A percentile compares a stretch with the other conserved stretches of the same genome.
Conservation (phyloP, 345 rosid species). For the Physaria fendleri region DNA sequence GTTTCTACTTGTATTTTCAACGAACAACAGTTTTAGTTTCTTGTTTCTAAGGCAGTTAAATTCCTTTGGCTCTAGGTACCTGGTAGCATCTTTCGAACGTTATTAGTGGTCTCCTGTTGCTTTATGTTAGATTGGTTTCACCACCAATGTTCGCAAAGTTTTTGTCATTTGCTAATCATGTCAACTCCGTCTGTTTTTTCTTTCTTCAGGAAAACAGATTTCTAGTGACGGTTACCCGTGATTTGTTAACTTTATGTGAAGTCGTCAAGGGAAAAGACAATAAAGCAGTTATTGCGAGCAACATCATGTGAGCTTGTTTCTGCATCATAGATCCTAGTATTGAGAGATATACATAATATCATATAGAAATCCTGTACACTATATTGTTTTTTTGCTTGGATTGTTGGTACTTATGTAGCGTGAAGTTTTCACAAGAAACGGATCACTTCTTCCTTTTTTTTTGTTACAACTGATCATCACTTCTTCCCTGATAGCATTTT, state of each 20-base stretch:
- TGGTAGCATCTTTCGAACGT: not conserved
- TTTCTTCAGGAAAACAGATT: constrained; percentile 85
- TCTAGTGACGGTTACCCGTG: constrained; percentile 95
- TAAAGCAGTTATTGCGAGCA: constrained; percentile 98
- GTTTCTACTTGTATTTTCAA: constrained; percentile 5
- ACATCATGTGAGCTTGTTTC: constrained; percentile 71
- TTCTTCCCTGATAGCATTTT: constrained; percentile 4
- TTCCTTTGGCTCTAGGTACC: not conserved
- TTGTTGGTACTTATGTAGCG: not conserved
- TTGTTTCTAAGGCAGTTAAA: constrained; percentile 6
- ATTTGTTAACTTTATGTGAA: constrained; percentile 87
- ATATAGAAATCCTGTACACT: not conserved
- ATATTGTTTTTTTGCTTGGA: not conserved
- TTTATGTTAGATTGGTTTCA: not conserved
- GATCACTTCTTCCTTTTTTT: not conserved
- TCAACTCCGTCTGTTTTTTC: not conserved
- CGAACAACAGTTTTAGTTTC: not conserved
- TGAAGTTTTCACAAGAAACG: not conserved
- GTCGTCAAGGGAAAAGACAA: constrained; percentile 91
- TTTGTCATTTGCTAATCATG: not conserved
- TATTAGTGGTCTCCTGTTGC: not conserved
- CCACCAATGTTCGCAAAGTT: not conserved
- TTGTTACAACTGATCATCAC: too few relatives aligned
- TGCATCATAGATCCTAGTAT: not conserved
- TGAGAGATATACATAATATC: not conserved